Percentiles rank a stretch among this genome's conserved stretches.
phyloP scores from a whole-genome alignment of 495 filamentous ascomycete species.

The Clavariopsis aquatica region DNA sequence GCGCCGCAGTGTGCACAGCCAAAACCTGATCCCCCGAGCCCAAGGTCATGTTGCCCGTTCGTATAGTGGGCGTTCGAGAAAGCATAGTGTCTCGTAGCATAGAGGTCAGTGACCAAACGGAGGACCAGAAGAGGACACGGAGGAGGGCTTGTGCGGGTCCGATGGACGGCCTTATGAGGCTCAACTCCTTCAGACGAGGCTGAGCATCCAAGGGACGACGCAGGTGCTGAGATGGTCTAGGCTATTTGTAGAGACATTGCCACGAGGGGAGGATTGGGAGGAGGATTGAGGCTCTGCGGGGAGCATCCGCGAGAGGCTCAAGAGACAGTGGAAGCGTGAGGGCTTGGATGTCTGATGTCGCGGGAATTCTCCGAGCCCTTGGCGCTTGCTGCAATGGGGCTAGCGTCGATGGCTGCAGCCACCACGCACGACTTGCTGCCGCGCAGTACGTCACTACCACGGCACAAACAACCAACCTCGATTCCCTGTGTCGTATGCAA shows the following conservation, averaged over 20 bases:
- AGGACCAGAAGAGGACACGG: neutral
- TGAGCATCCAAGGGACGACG: neutral
- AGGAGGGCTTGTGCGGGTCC: neutral
- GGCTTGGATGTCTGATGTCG: neutral
- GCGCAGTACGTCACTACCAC: too few species aligned
- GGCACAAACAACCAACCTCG: too few species aligned
- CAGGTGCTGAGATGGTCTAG: conserved; percentile 1
- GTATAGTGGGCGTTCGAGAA: neutral
- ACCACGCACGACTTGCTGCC: too few species aligned
- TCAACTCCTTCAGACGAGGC: neutral
- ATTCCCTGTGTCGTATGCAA: too few species aligned
- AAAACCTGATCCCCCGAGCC: conserved; percentile 11
- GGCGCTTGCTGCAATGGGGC: neutral
- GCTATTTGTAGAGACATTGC: neutral
- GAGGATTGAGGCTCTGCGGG: neutral
- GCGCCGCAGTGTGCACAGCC: conserved; percentile 5
- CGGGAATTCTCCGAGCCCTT: neutral
- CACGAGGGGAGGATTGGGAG: neutral
- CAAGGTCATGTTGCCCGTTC: neutral
- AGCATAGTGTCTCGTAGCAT: neutral
- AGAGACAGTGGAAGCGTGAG: neutral
- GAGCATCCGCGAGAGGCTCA: neutral
- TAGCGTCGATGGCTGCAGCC: neutral
- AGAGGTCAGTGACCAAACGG: neutral
- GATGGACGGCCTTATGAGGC: conserved; percentile 5